These are phyloP conservation scores for Vitellaria paradoxa DNA, from an alignment of 179 eudicot genomes.

Conservation along the genomic window DNA sequence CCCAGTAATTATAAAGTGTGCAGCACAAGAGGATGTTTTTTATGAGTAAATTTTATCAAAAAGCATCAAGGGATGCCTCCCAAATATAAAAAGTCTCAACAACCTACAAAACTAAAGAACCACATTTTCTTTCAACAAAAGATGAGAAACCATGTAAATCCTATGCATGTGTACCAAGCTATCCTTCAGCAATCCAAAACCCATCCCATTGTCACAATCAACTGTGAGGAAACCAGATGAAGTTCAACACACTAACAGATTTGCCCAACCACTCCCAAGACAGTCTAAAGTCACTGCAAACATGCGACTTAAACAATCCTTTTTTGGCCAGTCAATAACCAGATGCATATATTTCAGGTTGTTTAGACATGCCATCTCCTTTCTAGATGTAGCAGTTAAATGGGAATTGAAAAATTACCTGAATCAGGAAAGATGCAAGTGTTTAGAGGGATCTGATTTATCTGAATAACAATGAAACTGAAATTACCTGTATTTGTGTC, in stretches of 20 bases:
- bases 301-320: background rate
- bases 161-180: background rate
- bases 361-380: constrained; percentile 3
- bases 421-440: background rate
- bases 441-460: background rate
- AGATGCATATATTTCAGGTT: background rate
- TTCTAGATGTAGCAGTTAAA: background rate
- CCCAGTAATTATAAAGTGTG: too few relatives aligned
- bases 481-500: constrained; percentile 61
- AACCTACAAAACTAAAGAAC: too few relatives aligned
- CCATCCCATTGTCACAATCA: background rate
- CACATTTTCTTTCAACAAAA: too few relatives aligned
- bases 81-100: too few relatives aligned
- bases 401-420: background rate
- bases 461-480: background rate
- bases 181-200: constrained; percentile 6
- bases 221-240: background rate
- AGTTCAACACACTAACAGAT: background rate
- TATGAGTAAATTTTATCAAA: too few relatives aligned
- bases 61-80: too few relatives aligned
- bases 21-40: too few relatives aligned
- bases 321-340: background rate
- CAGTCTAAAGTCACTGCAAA: background rate
- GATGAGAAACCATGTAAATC: too few relatives aligned
- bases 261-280: background rate